Base-by-base conservation (phyloP, 2,329 filamentous ascomycete genomes). In the Piedraia hortae region DNA sequence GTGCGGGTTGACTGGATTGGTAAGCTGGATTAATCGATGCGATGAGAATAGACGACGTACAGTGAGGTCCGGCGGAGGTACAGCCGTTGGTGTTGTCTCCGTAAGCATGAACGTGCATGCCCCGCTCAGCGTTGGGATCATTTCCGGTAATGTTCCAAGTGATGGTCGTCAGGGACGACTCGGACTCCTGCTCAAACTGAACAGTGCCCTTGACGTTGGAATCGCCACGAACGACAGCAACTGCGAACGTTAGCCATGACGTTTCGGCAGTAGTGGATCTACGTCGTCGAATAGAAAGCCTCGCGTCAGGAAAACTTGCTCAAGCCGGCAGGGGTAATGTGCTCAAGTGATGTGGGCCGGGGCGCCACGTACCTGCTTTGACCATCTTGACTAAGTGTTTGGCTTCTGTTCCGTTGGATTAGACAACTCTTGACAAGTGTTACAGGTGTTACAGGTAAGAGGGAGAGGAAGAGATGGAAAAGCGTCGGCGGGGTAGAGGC, bases 41-140 rank as follows among this genome's bases (percentile, higher is more conserved):
- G 16, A 17, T 7, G 16, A 17, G 16, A 17, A 17, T 7, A 7
- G 7, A 10, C 7, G 10, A 17, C 16, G 7, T 7, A 17, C 16
- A 97, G 61, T 97, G 85, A 52, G 85, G 82, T 24, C 85, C 85
- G 36, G 85, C 85, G 36, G 74, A 89, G 35, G 82, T 93, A 73
- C 85, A 97, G 51, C 85, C 85, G 56, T 97, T 97, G 62, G 85
- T 93, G 65, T 93, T 93, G 64, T 93, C 85, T 49, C 85, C 85
- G 45, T 90, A 97, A 51, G 85, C 75, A 61, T 97, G 85, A 45
- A 97, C 69, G 62, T 97, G 85, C 63, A 93, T 78, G 52, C 77
- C 85, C 54, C 85, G 82, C 67, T 89, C 65, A 45, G 85, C 80
- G 50, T 89, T 90, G 54, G 82, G 44, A 47, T 93, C 80, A 54